Evolutionary conservation across 495 filamentous ascomycete genomes (phyloP).

Genomic region (Penicillium cinerascens): DNA sequence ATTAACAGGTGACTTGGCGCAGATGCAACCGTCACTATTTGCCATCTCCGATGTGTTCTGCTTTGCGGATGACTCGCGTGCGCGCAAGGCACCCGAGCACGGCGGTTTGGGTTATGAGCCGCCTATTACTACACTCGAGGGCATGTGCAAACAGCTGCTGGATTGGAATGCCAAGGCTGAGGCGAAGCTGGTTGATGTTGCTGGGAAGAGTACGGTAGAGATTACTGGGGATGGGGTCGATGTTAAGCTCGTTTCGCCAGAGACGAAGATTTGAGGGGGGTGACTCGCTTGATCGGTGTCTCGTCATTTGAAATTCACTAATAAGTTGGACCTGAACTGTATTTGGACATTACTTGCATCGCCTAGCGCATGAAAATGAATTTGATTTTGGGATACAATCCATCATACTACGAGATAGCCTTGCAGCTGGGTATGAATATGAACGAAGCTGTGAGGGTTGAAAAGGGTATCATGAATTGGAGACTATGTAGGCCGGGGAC

Average conservation of each 20-base stretch:
- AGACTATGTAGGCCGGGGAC: neutral
- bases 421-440: neutral
- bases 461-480: neutral
- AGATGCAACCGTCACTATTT: slow-evolving; percentile 53
- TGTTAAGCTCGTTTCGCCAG: slow-evolving; percentile 21
- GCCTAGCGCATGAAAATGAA: neutral
- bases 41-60: slow-evolving; percentile 48
- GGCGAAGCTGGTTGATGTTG: slow-evolving; percentile 9
- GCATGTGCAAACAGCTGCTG: slow-evolving; percentile 50
- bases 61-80: slow-evolving; percentile 45
- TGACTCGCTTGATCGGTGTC: too few relatives aligned
- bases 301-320: neutral
- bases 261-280: slow-evolving; percentile 4
- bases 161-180: slow-evolving; percentile 46
- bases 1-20: slow-evolving; percentile 39
- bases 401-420: neutral
- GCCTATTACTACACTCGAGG: slow-evolving; percentile 50
- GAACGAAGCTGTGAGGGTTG: too few relatives aligned
- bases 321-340: neutral
- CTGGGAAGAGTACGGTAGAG: slow-evolving; percentile 5
- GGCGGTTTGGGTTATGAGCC: slow-evolving; percentile 53
- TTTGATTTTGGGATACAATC: neutral
- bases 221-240: slow-evolving; percentile 18
- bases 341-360: neutral
- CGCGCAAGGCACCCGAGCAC: slow-evolving; percentile 34